Base-by-base conservation (phyloP, 1,139 yeast species). In the Yamadazyma dushanensis region DNA sequence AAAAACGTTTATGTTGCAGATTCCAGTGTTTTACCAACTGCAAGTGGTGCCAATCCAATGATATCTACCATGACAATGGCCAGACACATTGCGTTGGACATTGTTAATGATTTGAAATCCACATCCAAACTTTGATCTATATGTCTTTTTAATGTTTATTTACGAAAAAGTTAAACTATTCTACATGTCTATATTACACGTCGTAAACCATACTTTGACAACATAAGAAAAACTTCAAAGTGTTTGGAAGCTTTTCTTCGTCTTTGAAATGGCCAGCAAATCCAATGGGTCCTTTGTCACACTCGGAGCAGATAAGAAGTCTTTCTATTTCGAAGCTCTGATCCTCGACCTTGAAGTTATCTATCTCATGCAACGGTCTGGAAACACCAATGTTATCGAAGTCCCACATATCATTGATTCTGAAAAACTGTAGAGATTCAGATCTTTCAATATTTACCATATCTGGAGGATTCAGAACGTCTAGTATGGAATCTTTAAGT, bases 381-480 rank as follows among this genome's bases (percentile, higher is more conserved):
- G 89, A 80, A 2, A 83, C 92, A 1, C 88, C 90, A 31, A 83
- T 74, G 50, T 83, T 83, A 46, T 83, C 90, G 48, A 83, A 83
- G 45, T 78, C 83, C 90, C 90, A 83, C 40, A 80, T 78, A 47
- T 83, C 86, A 3, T 61, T 51, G 2, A 81, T 55, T 20, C 58
- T 50, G 36, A 64, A 61, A 46, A 73, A 78, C n/a, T 46, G 30
- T 2, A 35, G 31, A 9, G 35, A 24, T 11, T 31, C 22, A 15
- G 37, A 15, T 9, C 29, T 31, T 1, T 53, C 39, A 4, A 53
- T 39, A 17, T 46, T 49, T 18, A 62, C 51, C 68, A 66, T 66
- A 25, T 44, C 36, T 0, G 74, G 75, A 3, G 67, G 53, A 30
- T 59, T 49, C 1, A 40, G 40, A 2, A 67, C 51, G 1, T 21